Percentiles rank a stretch among this genome's conserved stretches.
Evolutionary conservation across 192 early-diverging fungal genomes (phyloP).

Genomic region (Rhizophlyctis rosea): DNA sequence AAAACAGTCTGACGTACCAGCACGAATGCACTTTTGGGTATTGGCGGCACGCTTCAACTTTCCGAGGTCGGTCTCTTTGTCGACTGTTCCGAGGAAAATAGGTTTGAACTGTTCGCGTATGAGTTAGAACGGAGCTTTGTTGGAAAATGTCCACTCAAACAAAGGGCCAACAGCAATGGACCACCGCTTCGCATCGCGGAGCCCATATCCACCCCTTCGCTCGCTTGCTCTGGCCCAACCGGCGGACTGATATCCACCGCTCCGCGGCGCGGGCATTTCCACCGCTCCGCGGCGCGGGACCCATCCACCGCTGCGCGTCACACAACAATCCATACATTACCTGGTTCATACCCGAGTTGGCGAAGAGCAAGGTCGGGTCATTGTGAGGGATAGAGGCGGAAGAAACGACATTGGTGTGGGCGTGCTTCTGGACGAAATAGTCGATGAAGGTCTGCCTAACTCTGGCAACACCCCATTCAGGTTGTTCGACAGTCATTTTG

Average conservation of each 20-base stretch:
- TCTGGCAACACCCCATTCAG: conserved; percentile 69
- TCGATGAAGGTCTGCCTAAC: conserved; percentile 88
- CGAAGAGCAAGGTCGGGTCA: conserved; percentile 94
- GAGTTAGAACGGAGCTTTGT: conserved; percentile 14
- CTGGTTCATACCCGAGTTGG: conserved; percentile 97
- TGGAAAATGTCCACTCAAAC: too few species aligned
- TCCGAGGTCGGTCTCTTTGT: conserved; percentile 87
- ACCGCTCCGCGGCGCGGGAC: too few species aligned
- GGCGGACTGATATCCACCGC: too few species aligned
- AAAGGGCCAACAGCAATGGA: too few species aligned
- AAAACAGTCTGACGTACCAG: conserved; percentile 57
- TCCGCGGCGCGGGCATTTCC: too few species aligned
- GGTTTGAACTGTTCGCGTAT: conserved; percentile 95
- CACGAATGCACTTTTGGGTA: conserved; percentile 98
- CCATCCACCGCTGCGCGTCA: too few species aligned
- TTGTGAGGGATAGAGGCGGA: conserved; percentile 91
- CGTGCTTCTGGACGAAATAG: conserved; percentile 70
- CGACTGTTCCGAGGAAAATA: conserved; percentile 92
- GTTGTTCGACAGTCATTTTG: not conserved
- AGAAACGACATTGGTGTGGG: conserved; percentile 77
- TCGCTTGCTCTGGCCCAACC: too few species aligned
- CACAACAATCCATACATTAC: too few species aligned
- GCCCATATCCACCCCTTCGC: too few species aligned
- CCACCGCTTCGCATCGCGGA: too few species aligned
- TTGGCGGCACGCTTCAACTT: conserved; percentile 91